Evolutionary conservation across 129 eudicot genomes (phyloP), one percentile per base, ranked within the genome.

Genomic region (Dittrichia graveolens): DNA sequence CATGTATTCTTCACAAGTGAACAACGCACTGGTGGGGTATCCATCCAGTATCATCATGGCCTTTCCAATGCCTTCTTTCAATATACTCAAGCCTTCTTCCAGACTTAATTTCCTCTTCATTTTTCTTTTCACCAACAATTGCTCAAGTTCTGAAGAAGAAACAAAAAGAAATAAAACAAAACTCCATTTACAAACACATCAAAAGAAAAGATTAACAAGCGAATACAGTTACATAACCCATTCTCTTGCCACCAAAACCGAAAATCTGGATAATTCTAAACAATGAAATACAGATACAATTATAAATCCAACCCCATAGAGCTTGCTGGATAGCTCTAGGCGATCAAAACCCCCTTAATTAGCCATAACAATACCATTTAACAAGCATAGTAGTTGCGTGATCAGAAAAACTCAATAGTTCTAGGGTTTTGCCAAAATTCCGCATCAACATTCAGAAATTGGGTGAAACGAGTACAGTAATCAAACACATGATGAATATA

Each of bases 11-110:
- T 75, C 92, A 18, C 83, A 24, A 5, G 79, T 81, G 67, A 87
- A 75, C 61, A 76, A 42, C 6, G 64, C 52, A 61, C 48, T 50
- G 11, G 79, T 42, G 7, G 88, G 83, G 54, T 57, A 64, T 31
- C 88, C 92, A 72, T 87, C 89, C 74, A 84, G 73, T 39, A 87
- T 81, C 77, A 61, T 63, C 77, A 52, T 75, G n/a, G 86, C 80
- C 39, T 80, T 87, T 6, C 56, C 31, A 41, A 81, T 52, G 6
- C 86, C 88, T 58, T 73, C 72, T 46, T 87, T 77, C 84, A 87
- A 47, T 65, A 73, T 61, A 16, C 7, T 35, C 79, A 79, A 10
- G 3, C 84, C 83, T 65, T 87, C 86, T 43, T 81, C 82, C 68
- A 71, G 59, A 9, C 44, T 75, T 39, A 81, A 40, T 3, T 46